Base-by-base conservation (phyloP, 83 land plant species). In the Picea engelmannii region DNA sequence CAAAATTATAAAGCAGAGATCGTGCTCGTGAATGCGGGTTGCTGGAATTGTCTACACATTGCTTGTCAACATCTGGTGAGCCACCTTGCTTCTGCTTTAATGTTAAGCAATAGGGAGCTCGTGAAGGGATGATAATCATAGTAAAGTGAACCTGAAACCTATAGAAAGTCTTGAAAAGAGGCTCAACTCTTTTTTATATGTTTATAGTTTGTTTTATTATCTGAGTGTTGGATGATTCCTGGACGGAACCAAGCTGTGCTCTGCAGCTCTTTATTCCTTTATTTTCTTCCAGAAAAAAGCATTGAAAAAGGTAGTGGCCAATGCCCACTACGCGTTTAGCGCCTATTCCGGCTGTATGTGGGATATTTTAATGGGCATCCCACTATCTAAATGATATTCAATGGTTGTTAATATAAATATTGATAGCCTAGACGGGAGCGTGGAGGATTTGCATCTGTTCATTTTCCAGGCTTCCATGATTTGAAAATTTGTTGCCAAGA, bases 21-120 rank as follows among this genome's bases (percentile, higher is more conserved):
- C 40, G 77, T 73, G 59, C 77, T 42, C 77, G 77, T 73, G 58
- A 73, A 73, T 73, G 77, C 25, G 4, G 35, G 74, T 70, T 18
- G 74, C 74, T 73, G 77, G 55, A 49, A 73, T 73, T 15, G 20
- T 42, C 58, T n/a, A 44, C 11, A 47, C 58, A 49, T 47, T 73
- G 59, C 47, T 73, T 73, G 49, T 38, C 49, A 70, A 70, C 47
- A 47, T 52, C 13, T 52, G 77, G 77, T 73, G 77, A 73, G 77
- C 52, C 59, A 55, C 6, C 6, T 17, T 71, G 52, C 18, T 71
- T n/a, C 20, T 47, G 27, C 77, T 73, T 73, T 73, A 73, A 73
- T n/a, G 58, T 13, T 44, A 73, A 44, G 58, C 77, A 73, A 73
- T 73, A 21, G 40, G 10, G 21, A 73, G 77, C 77, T 73, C 77